These are phyloP conservation scores for Tuber aestivum DNA, from an alignment of 495 filamentous ascomycete species.

Conservation along the genomic window DNA sequence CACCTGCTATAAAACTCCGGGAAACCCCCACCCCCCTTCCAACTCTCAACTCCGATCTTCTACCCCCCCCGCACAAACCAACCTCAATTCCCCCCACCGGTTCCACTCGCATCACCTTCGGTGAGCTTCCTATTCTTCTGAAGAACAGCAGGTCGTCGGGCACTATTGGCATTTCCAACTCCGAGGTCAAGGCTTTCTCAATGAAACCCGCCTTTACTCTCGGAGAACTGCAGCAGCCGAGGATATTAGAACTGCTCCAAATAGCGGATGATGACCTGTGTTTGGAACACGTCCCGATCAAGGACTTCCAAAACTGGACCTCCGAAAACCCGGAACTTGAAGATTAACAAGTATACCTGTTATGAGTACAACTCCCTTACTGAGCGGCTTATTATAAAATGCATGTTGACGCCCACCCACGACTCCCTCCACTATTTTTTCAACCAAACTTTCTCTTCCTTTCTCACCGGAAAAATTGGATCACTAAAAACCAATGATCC, in stretches of 20 bases:
- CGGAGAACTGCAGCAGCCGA: neutral
- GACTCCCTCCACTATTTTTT: neutral
- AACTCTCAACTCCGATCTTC: neutral
- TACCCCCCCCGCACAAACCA: neutral
- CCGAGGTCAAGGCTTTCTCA: slow-evolving; percentile 27
- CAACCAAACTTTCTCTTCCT: neutral
- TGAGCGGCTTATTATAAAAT: neutral
- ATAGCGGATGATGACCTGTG: neutral
- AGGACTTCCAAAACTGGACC: neutral
- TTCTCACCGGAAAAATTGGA: neutral
- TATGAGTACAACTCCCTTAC: neutral
- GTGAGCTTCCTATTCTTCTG: slow-evolving; percentile 81
- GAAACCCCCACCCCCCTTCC: neutral
- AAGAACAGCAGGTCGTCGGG: slow-evolving; percentile 48
- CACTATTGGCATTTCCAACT: slow-evolving; percentile 21
- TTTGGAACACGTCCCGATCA: neutral
- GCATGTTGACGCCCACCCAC: neutral
- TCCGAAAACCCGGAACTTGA: neutral
- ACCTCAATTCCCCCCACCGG: slow-evolving; percentile 48
- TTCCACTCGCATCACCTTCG: slow-evolving; percentile 68
- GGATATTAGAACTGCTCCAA: neutral
- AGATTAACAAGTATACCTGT: neutral
- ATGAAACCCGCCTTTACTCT: neutral
- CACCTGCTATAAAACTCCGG: neutral
- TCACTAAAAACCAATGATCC: no score